Base-by-base conservation (phyloP, 768 basidiomycete genomes). In the Lactarius evosmus region DNA sequence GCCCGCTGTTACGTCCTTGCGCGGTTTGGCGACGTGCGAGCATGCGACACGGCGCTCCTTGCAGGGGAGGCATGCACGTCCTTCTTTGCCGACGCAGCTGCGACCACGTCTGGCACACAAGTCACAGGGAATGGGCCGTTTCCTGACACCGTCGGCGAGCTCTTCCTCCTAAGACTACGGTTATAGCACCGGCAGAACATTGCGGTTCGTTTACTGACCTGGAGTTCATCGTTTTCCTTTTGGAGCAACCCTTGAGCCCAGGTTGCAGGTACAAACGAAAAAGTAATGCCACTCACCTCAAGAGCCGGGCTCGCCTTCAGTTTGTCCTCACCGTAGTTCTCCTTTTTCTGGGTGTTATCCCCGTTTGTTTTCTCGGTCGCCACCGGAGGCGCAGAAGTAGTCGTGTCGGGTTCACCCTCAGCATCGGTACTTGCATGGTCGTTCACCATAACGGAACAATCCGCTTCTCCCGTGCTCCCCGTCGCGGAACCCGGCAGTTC, bases 31-130 rank as follows among this genome's bases (percentile, higher is more conserved):
- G 54, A 65, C 64, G 44, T 65, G 64, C 33, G 64, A 65, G 55
- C 64, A 65, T 41, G 64, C 64, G 32, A 65, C 64, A 25, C 64
- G 64, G 55, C 64, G 64, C 27, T 65, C 64, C 64, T 65, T 65
- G 64, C 64, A 65, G 29, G 64, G 64, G 6, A 65, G 59, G 54
- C 64, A 65, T 22, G 64, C 64, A 4, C 64, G 59, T 7, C 64
- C 64, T 29, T 65, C 64, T n/a, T 65, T 65, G 32, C 64, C 64
- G 30, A 65, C 22, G 27, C 64, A 65, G 32, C 54, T 57, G 32
- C 64, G 64, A 22, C 59, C 59, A 30, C 64, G 64, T 29, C 64
- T 36, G 7, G 58, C 22, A 27, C 64, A 65, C 5, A 65, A 12
- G 27, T 65, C 64, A 41, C 64, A 65, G 6, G 64, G 64, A 41